Evolutionary conservation across 2,329 filamentous ascomycete genomes (phyloP), one percentile per base, ranked within the genome.

Genomic region (Amesomyces nigricolor): DNA sequence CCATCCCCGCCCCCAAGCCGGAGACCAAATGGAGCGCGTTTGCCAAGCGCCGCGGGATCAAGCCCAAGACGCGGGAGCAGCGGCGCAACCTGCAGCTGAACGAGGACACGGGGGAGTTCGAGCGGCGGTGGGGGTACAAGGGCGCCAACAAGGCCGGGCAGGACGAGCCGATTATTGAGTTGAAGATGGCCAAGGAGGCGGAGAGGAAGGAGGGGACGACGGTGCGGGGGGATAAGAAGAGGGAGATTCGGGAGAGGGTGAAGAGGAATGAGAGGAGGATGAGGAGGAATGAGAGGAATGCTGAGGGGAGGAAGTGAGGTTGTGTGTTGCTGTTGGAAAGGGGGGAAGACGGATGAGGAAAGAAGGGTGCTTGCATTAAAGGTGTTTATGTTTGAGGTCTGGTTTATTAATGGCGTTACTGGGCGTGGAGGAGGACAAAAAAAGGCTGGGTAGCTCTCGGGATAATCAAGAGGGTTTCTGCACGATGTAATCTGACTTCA

Each of bases 21-120:
- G 87, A 87, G 63, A 97, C 92, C 57, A 96, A 91, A 72, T 99
- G 94, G 94, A 87, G 96, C 77, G 83, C 87, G 67, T 99, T 99
- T 75, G 94, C 94, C 45, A 87, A 85, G 72, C 95, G 95, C 83
- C 95, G 96, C 80, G 94, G 94, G 54, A 97, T 99, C 75, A 89
- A 88, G 76, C 84, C 85, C 73, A 95, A 91, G 81, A 87, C 83
- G 63, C 83, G 87, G 63, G 90, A 94, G 69, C 79, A 85, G 71
- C 80, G 84, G 60, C 72, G 78, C 73, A 80, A 96, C 75, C 75
- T 91, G 65, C 83, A 87, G 54, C 97, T 86, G 71, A 90, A 97
- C 72, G 89, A 95, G 72, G 83, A 79, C 57, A 88, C 77, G 32
- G 88, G 89, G 62, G 88, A 94, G 70, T 97, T 91, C 90, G 88